phyloP scores from a whole-genome alignment of 371 early-diverging fungal genomes.

The Cladochytrium tenue region DNA sequence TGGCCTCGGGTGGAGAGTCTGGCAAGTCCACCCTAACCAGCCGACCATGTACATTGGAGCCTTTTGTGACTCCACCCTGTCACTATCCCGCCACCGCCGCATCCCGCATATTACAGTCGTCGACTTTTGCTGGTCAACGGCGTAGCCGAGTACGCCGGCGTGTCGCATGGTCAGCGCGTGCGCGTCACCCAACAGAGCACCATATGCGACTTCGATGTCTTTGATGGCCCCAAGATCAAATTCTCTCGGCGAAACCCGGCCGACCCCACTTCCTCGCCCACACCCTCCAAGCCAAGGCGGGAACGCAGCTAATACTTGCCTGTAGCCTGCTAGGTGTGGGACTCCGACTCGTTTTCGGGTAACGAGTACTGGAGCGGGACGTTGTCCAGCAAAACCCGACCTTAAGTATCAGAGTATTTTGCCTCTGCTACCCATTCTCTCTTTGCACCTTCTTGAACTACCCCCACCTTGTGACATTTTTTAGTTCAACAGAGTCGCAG shows the following conservation, averaged over 20 bases:
- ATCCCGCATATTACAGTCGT: conserved; percentile 25
- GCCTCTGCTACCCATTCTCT: no score
- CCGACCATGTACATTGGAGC: conserved; percentile 1
- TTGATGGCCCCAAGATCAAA: conserved; percentile 24
- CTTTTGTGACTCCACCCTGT: conserved; percentile 20
- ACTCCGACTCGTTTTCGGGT: conserved; percentile 35
- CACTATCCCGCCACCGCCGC: conserved; percentile 1
- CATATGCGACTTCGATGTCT: neutral
- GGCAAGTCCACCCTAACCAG: conserved; percentile 12
- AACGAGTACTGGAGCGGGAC: conserved; percentile 40
- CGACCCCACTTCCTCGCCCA: neutral
- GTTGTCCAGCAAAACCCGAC: conserved; percentile 21
- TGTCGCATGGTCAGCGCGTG: no score
- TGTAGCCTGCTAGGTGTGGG: conserved; percentile 42
- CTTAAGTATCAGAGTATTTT: no score
- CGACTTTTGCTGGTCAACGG: conserved; percentile 30
- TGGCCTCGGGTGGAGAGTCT: conserved; percentile 44
- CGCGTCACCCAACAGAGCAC: no score
- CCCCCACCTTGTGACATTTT: no score
- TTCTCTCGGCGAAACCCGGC: conserved; percentile 35
- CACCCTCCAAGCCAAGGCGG: neutral
- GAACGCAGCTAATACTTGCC: conserved; percentile 10
- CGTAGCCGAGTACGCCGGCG: conserved; percentile 2
- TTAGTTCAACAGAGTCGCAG: no score
- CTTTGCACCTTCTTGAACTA: no score